These are phyloP conservation scores for Trichosporon asahii DNA, from an alignment of 1,284 basidiomycete species.

Conservation along the genomic window DNA sequence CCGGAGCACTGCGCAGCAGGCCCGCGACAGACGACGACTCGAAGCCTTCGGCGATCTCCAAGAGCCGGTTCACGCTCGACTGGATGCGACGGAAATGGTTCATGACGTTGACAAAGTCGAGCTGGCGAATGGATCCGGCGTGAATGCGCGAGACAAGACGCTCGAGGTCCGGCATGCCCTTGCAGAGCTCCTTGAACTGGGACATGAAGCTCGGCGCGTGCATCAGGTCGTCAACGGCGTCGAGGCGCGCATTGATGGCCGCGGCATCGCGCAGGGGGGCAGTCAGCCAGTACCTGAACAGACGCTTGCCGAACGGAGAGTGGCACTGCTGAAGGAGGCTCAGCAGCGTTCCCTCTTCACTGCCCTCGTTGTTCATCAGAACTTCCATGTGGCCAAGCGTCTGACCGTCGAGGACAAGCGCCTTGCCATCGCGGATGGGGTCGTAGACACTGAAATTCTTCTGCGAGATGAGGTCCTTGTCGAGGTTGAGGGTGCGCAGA, in stretches of 20 bases:
- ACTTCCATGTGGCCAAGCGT: slow-evolving; percentile 92
- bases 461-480: slow-evolving; percentile 86
- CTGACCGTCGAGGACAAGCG: slow-evolving; percentile 83
- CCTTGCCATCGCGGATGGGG: slow-evolving; percentile 80
- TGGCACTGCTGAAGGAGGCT: slow-evolving; percentile 78
- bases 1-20: slow-evolving; percentile 74
- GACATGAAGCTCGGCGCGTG: slow-evolving; percentile 69
- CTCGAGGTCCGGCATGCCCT: slow-evolving; percentile 85
- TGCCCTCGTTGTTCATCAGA: slow-evolving; percentile 84
- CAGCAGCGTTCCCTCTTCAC: slow-evolving; percentile 79
- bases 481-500: slow-evolving; percentile 84
- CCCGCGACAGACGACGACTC: slow-evolving; percentile 69
- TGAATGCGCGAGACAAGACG: slow-evolving; percentile 90
- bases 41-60: slow-evolving; percentile 66
- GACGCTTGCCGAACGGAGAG: slow-evolving; percentile 67
- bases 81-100: slow-evolving; percentile 74
- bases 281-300: slow-evolving; percentile 69
- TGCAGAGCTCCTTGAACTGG: slow-evolving; percentile 69
- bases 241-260: slow-evolving; percentile 82
- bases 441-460: slow-evolving; percentile 96
- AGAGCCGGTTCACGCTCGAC: slow-evolving; percentile 63
- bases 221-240: slow-evolving; percentile 87
- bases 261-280: slow-evolving; percentile 74
- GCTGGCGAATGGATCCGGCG: slow-evolving; percentile 79
- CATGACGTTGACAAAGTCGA: slow-evolving; percentile 79